These are phyloP conservation scores for Vinca major DNA, from an alignment of 305 asterid species.

Conservation along the genomic window DNA sequence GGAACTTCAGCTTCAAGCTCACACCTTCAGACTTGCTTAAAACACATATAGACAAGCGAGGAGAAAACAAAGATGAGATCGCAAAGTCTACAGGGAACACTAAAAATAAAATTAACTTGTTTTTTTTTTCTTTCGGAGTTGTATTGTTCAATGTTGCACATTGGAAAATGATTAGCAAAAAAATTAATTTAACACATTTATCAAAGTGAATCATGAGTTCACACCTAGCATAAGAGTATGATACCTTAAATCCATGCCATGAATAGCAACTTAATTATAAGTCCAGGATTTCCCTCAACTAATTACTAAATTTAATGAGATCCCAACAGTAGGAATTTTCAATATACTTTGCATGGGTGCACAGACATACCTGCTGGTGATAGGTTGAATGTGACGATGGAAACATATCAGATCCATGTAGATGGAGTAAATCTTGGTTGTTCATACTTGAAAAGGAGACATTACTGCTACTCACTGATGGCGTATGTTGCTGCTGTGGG, in stretches of 20 bases:
- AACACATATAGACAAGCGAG: not conserved
- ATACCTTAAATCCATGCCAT: not conserved
- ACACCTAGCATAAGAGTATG: not conserved
- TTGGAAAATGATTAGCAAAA: too few species aligned
- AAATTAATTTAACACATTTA: not conserved
- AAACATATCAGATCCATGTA: slow-evolving; percentile 88
- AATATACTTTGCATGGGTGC: slow-evolving; percentile 9
- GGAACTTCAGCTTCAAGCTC: not conserved
- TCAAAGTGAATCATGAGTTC: not conserved
- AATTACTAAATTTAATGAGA: not conserved
- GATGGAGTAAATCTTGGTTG: slow-evolving; percentile 86
- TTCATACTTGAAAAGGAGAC: slow-evolving; percentile 62
- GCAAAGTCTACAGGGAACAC: not conserved
- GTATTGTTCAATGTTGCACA: too few species aligned
- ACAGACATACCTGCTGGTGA: slow-evolving; percentile 62
- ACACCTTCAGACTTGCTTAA: not conserved
- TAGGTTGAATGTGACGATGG: slow-evolving; percentile 65
- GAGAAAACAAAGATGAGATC: not conserved
- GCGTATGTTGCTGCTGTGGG: slow-evolving; percentile 74
- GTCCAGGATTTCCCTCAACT: not conserved
- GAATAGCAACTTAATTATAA: not conserved
- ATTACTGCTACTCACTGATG: slow-evolving; percentile 57
- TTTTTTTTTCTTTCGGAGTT: not conserved
- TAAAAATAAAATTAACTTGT: not conserved
- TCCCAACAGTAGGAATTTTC: slow-evolving; percentile 14